Conservation (phyloP, 2,329 filamentous ascomycete genomes). For the Ascochyta fabae region DNA sequence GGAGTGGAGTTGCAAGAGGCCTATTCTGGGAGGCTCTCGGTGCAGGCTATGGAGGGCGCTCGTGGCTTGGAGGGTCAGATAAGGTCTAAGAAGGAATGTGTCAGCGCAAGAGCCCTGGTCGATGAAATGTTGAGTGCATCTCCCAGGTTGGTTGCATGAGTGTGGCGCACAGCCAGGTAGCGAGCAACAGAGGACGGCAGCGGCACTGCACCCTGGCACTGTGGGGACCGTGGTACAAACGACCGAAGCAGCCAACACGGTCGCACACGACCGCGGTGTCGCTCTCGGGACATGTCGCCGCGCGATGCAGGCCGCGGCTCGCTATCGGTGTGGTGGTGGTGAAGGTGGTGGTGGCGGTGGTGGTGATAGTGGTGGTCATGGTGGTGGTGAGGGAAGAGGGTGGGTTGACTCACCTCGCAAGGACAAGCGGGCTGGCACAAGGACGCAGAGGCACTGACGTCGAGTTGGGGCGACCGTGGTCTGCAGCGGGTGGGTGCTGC, state of each 20-base stretch:
- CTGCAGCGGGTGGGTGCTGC: constrained; percentile 21
- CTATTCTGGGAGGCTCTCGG: constrained; percentile 29
- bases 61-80: constrained; percentile 36
- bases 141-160: constrained; percentile 41
- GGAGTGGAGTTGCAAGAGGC: constrained; percentile 25
- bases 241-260: constrained; percentile 42
- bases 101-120: constrained; percentile 38
- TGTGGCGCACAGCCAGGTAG: constrained; percentile 46
- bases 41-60: constrained; percentile 27
- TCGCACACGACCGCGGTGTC: constrained; percentile 38
- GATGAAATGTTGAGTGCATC: constrained; percentile 32
- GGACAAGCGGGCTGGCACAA: constrained; percentile 15
- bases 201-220: constrained; percentile 37
- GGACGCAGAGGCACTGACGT: constrained; percentile 14
- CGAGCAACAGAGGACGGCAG: constrained; percentile 45
- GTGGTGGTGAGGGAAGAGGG: constrained; percentile 16
- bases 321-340: constrained; percentile 11
- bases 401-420: constrained; percentile 45
- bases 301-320: constrained; percentile 19
- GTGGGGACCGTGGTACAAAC: constrained; percentile 41
- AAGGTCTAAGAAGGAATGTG: constrained; percentile 28
- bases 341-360: constrained; percentile 7
- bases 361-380: constrained; percentile 14
- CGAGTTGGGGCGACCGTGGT: constrained; percentile 9
- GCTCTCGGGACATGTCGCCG: constrained; percentile 22